Conservation (phyloP, 202 grass and related monocot genomes). For the Eragrostis tef region DNA sequence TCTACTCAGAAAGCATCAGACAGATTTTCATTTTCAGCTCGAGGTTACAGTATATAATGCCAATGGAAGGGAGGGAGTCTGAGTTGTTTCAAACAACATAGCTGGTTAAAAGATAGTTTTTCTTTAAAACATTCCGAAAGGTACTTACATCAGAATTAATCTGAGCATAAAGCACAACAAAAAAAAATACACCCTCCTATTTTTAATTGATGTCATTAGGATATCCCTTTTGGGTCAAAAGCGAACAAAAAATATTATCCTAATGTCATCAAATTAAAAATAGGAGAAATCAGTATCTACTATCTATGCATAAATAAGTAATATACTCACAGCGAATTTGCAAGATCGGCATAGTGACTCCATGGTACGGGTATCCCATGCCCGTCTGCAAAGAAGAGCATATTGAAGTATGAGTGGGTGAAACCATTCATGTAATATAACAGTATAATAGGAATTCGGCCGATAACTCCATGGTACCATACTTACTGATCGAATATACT, state of each 20-base stretch:
- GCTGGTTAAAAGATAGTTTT: slow-evolving; percentile 16
- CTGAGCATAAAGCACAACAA: slow-evolving; percentile 37
- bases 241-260: too few relatives aligned
- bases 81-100: slow-evolving; percentile 4
- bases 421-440: slow-evolving; percentile 24
- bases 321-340: slow-evolving; percentile 94
- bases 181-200: background rate
- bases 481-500: slow-evolving; percentile 93
- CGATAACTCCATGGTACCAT: slow-evolving; percentile 24
- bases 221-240: too few relatives aligned
- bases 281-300: background rate
- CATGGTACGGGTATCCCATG: slow-evolving; percentile 97
- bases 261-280: too few relatives aligned
- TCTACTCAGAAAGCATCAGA: slow-evolving; percentile 12
- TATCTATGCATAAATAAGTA: slow-evolving; percentile 31
- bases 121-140: background rate
- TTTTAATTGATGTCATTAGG: too few relatives aligned
- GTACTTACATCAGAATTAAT: slow-evolving; percentile 26
- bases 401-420: slow-evolving; percentile 21
- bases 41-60: background rate
- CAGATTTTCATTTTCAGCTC: background rate
- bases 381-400: slow-evolving; percentile 66
- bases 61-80: slow-evolving; percentile 2
- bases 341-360: slow-evolving; percentile 89
- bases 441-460: slow-evolving; percentile 26